Evolutionary conservation across 2,329 filamentous ascomycete species (phyloP), one percentile per base, ranked within the genome.

Genomic region (Penicillium carneum): DNA sequence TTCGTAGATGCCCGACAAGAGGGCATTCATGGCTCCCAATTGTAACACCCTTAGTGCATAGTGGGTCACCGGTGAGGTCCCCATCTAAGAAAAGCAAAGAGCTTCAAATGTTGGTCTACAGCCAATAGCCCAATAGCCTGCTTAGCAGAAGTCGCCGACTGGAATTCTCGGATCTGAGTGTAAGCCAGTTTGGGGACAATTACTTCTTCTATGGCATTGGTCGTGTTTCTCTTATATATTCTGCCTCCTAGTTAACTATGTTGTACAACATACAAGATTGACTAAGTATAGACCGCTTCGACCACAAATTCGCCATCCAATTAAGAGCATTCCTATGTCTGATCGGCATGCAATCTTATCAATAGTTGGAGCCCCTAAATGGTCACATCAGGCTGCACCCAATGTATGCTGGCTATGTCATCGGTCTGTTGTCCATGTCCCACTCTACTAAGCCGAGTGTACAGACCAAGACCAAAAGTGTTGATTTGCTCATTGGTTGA

Each of bases 381-480:
- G 86, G 87, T 83, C 70, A 81, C 81, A 57, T 80, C 83, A 8
- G 85, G 87, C 0, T 84, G 87, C 29, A 74, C 20, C 20, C 2
- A 2, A 23, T 83, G 56, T 72, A 84, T 41, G 82, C 80, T 14
- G 82, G 83, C 12, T 73, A 82, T 54, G 82, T 80, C 5, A 78
- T 84, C 12, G 82, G 82, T 31, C 69, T 82, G 51, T 72, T 83
- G 64, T 81, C 78, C 11, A 80, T 80, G 84, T 89, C 2, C 87
- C 87, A 3, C 82, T 86, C 36, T 89, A 89, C 71, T 86, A 88
- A 60, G 84, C 86, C 10, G 87, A 89, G 71, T 83, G 85, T 56
- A 86, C 87, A 0, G 81, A 86, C 66, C 82, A 78, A 39, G 83
- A 85, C 84, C 0, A 84, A 83, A 67, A 85, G 87, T 65, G 87